These are phyloP conservation scores for Fennellomyces sp. DNA, from an alignment of 371 early-diverging fungal species.

Conservation along the genomic window DNA sequence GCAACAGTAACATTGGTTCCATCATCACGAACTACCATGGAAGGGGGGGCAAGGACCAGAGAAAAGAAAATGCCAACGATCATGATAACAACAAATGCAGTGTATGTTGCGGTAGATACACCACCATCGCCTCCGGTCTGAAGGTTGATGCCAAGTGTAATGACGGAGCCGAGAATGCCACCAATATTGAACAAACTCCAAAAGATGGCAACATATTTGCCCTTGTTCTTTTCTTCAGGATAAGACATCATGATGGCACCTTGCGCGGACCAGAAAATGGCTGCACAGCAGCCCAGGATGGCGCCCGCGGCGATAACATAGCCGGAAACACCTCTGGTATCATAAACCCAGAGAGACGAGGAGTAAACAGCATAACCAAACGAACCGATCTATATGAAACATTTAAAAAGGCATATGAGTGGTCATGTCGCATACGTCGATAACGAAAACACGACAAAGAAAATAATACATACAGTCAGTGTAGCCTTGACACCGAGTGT, in stretches of 20 bases:
- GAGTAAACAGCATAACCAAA: constrained; percentile 64
- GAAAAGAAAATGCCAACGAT: constrained; percentile 58
- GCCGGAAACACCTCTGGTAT: constrained; percentile 36
- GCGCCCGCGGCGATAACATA: constrained; percentile 65
- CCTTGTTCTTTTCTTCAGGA: constrained; percentile 70
- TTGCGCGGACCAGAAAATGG: constrained; percentile 68
- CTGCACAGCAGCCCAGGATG: constrained; percentile 65
- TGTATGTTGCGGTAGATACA: constrained; percentile 62
- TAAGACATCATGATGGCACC: constrained; percentile 73
- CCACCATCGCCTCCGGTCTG: constrained; percentile 22
- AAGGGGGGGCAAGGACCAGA: constrained; percentile 58
- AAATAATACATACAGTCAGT: constrained; percentile 34
- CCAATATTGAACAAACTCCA: constrained; percentile 84
- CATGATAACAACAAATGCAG: constrained; percentile 71
- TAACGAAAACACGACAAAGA: not conserved
- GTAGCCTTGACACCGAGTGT: constrained; percentile 55
- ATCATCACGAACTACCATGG: constrained; percentile 62
- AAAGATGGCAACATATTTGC: constrained; percentile 75
- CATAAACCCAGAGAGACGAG: constrained; percentile 57
- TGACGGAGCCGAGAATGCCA: constrained; percentile 74
- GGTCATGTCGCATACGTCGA: not conserved
- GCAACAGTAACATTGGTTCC: constrained; percentile 62
- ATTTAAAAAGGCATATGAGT: not conserved
- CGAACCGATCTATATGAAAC: constrained; percentile 30
- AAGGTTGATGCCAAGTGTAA: constrained; percentile 69